A percentile compares a stretch with the other conserved stretches of the same genome.
phyloP scores from a whole-genome alignment of 345 rosid species.

The Bruguiera gymnorhiza region DNA sequence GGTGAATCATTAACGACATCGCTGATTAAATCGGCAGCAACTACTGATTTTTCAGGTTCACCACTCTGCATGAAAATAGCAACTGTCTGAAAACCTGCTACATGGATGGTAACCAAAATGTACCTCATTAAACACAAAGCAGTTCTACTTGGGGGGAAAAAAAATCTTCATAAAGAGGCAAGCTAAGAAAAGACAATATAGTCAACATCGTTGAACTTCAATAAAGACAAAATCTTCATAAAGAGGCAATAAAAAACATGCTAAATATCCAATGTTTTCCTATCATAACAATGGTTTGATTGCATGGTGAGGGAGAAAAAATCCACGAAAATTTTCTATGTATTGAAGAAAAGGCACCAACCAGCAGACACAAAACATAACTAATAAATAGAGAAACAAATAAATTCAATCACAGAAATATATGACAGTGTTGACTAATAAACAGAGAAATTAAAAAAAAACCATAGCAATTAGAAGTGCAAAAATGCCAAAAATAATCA shows the following conservation, averaged over 20 bases:
- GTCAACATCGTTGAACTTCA: not conserved
- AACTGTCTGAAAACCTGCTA: conserved; percentile 99
- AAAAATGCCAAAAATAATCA: no score
- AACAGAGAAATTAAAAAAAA: no score
- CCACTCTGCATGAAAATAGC: conserved; percentile 99
- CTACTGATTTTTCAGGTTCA: conserved; percentile 51
- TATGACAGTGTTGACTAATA: no score
- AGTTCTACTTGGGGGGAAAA: conserved; percentile 2
- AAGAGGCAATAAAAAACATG: not conserved
- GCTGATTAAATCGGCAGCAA: conserved; percentile 35
- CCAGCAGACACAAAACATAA: no score
- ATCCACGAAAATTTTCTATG: not conserved
- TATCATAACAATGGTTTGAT: not conserved
- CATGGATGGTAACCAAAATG: conserved; percentile 75
- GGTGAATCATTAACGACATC: conserved; percentile 66
- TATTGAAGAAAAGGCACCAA: not conserved
- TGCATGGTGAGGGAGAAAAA: not conserved
- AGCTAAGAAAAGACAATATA: not conserved
- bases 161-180: not conserved
- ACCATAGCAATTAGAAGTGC: no score
- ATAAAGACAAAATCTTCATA: not conserved
- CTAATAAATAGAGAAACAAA: no score
- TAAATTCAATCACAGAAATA: no score
- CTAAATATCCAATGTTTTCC: not conserved
- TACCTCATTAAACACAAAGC: conserved; percentile 69